Conservation (phyloP, 306 rosid genomes). For the Macrotyloma uniflorum region DNA sequence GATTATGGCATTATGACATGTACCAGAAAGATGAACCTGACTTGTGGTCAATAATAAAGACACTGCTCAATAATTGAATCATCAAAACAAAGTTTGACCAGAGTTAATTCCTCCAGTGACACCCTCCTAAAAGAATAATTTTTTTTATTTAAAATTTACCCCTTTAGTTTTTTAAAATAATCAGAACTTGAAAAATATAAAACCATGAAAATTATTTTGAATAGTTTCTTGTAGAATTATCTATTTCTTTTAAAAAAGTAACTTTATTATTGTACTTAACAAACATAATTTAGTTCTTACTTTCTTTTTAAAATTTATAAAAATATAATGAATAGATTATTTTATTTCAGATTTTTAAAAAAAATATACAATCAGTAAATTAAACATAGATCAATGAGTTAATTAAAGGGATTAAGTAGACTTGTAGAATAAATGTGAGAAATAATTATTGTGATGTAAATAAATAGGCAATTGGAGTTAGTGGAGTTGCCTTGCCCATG, state of each 20-base stretch:
- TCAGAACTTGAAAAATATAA: no score
- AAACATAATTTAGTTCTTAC: no score
- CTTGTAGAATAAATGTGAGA: background rate
- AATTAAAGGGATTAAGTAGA: no score
- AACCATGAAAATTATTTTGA: no score
- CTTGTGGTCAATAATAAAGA: background rate
- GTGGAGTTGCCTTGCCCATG: constrained; percentile 67
- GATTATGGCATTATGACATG: background rate
- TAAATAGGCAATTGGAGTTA: background rate
- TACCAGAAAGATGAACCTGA: background rate
- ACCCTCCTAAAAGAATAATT: background rate
- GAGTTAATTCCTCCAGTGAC: background rate
- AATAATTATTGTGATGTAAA: background rate
- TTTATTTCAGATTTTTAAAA: no score
- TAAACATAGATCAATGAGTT: no score
- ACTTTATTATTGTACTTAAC: no score
- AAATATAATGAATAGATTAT: no score
- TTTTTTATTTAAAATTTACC: no score
- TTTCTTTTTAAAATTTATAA: no score
- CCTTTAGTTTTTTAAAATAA: background rate
- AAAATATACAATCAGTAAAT: background rate
- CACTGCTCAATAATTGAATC: background rate
- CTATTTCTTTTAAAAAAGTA: no score
- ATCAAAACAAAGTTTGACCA: background rate
- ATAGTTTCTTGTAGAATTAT: no score